These are phyloP conservation scores for Musa schizocarpa DNA, from an alignment of 176 grass and related monocot genomes.

Conservation along the genomic window DNA sequence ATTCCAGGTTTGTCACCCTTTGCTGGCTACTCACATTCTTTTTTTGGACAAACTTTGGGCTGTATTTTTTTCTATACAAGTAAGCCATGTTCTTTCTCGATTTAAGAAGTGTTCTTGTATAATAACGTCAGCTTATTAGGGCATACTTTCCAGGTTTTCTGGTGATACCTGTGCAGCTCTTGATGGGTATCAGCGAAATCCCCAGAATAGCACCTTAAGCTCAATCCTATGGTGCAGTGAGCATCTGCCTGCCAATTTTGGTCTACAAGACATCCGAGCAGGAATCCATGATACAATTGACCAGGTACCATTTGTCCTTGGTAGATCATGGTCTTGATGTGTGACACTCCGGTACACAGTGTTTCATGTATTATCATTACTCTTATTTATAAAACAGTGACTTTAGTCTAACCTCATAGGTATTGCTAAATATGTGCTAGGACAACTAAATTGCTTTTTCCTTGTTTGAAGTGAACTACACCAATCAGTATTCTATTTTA, in stretches of 20 bases:
- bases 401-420: no score
- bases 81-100: constrained; percentile 20
- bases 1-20: constrained; percentile 47
- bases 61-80: constrained; percentile 83
- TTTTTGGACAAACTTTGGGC: constrained; percentile 69
- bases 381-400: no score
- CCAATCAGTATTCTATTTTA: no score
- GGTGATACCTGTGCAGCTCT: constrained; percentile 67
- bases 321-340: no score
- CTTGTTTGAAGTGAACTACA: no score
- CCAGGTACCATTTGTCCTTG: constrained; percentile 27
- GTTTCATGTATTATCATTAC: no score
- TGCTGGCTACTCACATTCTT: constrained; percentile 67
- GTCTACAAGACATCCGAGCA: constrained; percentile 47
- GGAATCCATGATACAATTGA: constrained; percentile 72
- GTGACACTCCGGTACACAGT: no score
- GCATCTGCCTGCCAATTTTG: constrained; percentile 25
- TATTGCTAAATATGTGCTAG: no score
- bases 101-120: not conserved
- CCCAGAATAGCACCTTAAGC: constrained; percentile 76
- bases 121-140: not conserved
- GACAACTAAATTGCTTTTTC: no score
- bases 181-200: constrained; percentile 65
- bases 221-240: constrained; percentile 59
- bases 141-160: constrained; percentile 35